Evolutionary conservation across 2,329 filamentous ascomycete genomes (phyloP).

Genomic region (Neofusicoccum laricinum): DNA sequence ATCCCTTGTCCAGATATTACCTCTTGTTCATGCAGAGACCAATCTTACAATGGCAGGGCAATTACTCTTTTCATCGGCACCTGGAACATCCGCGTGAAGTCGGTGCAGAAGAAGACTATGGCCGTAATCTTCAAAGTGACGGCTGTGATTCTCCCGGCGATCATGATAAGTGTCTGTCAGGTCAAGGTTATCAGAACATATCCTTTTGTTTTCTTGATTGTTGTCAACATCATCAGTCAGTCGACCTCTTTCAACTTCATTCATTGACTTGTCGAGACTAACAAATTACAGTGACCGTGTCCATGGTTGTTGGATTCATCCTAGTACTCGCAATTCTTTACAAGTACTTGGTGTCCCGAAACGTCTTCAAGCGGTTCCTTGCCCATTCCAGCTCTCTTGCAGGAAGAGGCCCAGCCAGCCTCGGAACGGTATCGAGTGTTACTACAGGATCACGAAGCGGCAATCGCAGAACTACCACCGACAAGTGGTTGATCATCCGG

Average conservation of each 20-base stretch:
- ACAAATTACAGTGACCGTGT: not conserved
- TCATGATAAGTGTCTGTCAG: not conserved
- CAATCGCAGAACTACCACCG: not conserved
- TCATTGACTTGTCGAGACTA: not conserved
- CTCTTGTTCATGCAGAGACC: too few species aligned
- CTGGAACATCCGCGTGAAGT: constrained; percentile 10
- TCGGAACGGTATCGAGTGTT: not conserved
- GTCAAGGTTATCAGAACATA: not conserved
- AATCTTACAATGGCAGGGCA: not conserved
- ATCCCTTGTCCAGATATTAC: not conserved
- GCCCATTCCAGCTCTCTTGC: not conserved
- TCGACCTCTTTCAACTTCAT: not conserved
- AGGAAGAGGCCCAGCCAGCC: not conserved
- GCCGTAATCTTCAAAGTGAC: not conserved
- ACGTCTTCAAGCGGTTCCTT: constrained; percentile 4
- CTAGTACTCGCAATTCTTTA: constrained; percentile 7
- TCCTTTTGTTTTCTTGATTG: not conserved
- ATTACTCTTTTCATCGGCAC: constrained; percentile 13
- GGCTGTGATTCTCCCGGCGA: not conserved
- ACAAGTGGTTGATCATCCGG: constrained; percentile 11
- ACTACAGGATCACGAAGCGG: not conserved
- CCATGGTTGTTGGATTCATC: not conserved
- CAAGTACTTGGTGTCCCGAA: constrained; percentile 6
- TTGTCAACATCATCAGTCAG: constrained; percentile 11
- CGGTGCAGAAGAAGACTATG: not conserved